phyloP scores from a whole-genome alignment of 257 asterid species.

The Anisodus acutangulus region DNA sequence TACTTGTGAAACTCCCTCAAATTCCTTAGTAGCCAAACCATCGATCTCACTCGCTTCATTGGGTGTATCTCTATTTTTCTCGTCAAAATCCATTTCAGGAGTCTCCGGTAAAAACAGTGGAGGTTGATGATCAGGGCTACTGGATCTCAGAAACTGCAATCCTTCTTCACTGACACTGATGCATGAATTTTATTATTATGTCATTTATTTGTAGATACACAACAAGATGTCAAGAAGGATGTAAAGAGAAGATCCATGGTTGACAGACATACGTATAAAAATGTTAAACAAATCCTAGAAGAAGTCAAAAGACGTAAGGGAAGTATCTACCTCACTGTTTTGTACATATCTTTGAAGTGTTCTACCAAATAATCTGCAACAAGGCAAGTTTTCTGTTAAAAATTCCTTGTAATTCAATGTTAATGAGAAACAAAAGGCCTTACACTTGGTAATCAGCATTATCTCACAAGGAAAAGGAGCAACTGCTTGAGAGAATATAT shows the following conservation, averaged over 20 bases:
- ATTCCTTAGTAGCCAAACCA: conserved; percentile 48
- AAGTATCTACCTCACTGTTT: conserved; percentile 67
- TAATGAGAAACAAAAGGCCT: not conserved
- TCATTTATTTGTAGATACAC: conserved; percentile 34
- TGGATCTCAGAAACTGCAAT: conserved; percentile 68
- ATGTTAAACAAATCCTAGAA: not conserved
- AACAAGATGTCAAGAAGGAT: conserved; percentile 19
- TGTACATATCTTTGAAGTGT: conserved; percentile 67
- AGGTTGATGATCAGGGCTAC: conserved; percentile 93
- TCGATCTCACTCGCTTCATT: conserved; percentile 41
- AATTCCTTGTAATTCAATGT: not conserved
- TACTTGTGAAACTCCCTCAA: conserved; percentile 67
- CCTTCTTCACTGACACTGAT: conserved; percentile 85
- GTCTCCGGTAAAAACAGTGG: conserved; percentile 67
- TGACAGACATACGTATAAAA: not conserved
- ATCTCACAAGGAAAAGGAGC: conserved; percentile 18
- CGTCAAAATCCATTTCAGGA: conserved; percentile 62
- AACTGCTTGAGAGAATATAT: not conserved
- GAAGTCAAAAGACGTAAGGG: conserved; percentile 8
- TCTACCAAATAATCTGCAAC: conserved; percentile 80
- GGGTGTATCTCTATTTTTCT: conserved; percentile 47
- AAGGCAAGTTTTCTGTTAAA: conserved; percentile 19
- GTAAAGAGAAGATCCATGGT: not conserved
- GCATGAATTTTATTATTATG: conserved; percentile 36
- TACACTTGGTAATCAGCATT: not conserved